Conservation (phyloP, 768 basidiomycete species). For the Coprinopsis sp. region DNA sequence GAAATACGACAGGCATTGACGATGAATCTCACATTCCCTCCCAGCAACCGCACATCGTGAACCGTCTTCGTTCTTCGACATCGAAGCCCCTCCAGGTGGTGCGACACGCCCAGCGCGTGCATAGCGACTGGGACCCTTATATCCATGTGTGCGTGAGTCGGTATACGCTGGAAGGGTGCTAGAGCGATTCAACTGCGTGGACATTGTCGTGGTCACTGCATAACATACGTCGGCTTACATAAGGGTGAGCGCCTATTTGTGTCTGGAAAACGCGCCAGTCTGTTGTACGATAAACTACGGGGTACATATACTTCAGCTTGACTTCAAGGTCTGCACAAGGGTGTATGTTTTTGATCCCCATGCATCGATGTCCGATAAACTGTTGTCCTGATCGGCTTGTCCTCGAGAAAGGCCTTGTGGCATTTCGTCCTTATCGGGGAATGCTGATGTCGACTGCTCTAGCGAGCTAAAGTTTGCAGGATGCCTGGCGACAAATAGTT, state of each 20-base stretch:
- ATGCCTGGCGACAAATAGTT: slow-evolving; percentile 35
- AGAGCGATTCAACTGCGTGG: no score
- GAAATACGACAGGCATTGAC: not conserved
- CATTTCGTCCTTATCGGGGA: no score
- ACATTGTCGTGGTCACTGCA: no score
- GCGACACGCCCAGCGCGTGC: slow-evolving; percentile 60
- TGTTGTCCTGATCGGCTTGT: not conserved
- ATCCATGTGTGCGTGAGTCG: slow-evolving; percentile 38
- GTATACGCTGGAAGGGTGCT: no score
- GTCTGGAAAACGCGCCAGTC: not conserved
- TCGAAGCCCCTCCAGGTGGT: slow-evolving; percentile 57
- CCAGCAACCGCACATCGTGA: slow-evolving; percentile 67
- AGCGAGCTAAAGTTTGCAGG: slow-evolving; percentile 32
- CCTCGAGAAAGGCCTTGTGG: no score
- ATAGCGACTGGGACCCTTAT: slow-evolving; percentile 41
- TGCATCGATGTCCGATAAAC: not conserved
- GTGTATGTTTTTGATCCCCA: not conserved
- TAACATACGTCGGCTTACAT: no score
- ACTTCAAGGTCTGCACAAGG: not conserved
- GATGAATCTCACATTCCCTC: slow-evolving; percentile 57
- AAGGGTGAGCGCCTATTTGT: no score
- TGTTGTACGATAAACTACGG: not conserved
- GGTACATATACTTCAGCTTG: not conserved
- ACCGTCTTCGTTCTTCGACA: slow-evolving; percentile 67
- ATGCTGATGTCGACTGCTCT: slow-evolving; percentile 26